phyloP scores from a whole-genome alignment of 2,329 filamentous ascomycete genomes.

The Ophiocordyceps sinensis region DNA sequence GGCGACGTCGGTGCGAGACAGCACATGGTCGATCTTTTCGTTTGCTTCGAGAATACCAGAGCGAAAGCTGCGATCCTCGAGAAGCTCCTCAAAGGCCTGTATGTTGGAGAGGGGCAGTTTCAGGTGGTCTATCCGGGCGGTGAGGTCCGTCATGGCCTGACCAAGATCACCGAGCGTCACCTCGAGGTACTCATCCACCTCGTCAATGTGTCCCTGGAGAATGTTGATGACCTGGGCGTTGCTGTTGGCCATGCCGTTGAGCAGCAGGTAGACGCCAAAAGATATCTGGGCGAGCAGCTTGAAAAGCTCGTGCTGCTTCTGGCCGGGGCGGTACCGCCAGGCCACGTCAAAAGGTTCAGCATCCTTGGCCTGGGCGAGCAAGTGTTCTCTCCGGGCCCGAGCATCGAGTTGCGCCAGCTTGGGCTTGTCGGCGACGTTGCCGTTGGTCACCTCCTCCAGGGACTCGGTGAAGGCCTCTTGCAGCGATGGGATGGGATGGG shows the following conservation, averaged over 20 bases:
- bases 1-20: slow-evolving; percentile 60
- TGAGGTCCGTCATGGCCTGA: slow-evolving; percentile 63
- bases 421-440: slow-evolving; percentile 28
- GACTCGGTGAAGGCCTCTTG: slow-evolving; percentile 76
- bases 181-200: slow-evolving; percentile 84
- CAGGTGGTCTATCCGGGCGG: slow-evolving; percentile 64
- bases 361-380: slow-evolving; percentile 54
- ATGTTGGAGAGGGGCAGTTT: slow-evolving; percentile 74
- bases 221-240: slow-evolving; percentile 80
- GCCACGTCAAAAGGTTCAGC: slow-evolving; percentile 56
- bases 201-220: slow-evolving; percentile 81
- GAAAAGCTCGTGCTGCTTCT: slow-evolving; percentile 73
- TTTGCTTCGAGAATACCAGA: slow-evolving; percentile 74
- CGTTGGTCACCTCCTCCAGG: slow-evolving; percentile 53
- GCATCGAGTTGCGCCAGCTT: slow-evolving; percentile 40
- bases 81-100: slow-evolving; percentile 70
- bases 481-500: slow-evolving; percentile 61
- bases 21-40: slow-evolving; percentile 78
- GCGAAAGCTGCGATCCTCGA: slow-evolving; percentile 73
- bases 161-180: slow-evolving; percentile 74
- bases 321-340: slow-evolving; percentile 64
- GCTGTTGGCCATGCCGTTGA: slow-evolving; percentile 76
- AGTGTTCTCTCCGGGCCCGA: slow-evolving; percentile 45
- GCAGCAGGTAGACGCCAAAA: slow-evolving; percentile 80
- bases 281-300: slow-evolving; percentile 87